phyloP scores from a whole-genome alignment of 177 flowering plant species.

The Tripterygium wilfordii region DNA sequence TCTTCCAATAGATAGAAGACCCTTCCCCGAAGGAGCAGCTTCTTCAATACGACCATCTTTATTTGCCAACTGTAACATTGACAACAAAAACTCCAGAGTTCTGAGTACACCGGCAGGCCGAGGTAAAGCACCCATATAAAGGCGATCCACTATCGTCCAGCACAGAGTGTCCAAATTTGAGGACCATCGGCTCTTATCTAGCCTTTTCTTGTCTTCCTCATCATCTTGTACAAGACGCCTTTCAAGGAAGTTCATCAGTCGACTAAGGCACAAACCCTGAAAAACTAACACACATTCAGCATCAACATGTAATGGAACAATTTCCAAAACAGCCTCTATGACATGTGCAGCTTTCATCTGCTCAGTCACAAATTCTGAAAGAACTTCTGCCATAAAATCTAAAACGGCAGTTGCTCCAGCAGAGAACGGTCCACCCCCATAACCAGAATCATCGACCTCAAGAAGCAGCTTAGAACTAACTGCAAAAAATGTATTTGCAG shows the following conservation, averaged over 20 bases:
- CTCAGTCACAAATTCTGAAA: conserved; percentile 83
- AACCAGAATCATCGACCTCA: conserved; percentile 84
- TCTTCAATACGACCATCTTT: conserved; percentile 96
- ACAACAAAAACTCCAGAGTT: conserved; percentile 86
- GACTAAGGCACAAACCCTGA: conserved; percentile 91
- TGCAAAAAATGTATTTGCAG: conserved; percentile 44
- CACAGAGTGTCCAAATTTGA: conserved; percentile 80
- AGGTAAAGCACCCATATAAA: conserved; percentile 97
- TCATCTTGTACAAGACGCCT: conserved; percentile 97
- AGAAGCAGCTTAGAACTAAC: conserved; percentile 62
- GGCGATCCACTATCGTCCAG: conserved; percentile 94
- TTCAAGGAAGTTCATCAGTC: conserved; percentile 90
- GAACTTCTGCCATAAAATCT: conserved; percentile 93
- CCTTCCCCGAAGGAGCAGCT: conserved; percentile 66
- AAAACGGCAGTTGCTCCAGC: conserved; percentile 92
- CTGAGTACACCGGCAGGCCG: conserved; percentile 67
- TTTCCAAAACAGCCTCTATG: conserved; percentile 76
- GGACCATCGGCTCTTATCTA: conserved; percentile 93
- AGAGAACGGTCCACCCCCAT: conserved; percentile 97
- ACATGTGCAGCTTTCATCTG: conserved; percentile 70
- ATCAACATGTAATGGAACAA: conserved; percentile 76
- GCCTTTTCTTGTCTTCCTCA: conserved; percentile 86
- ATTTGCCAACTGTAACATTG: conserved; percentile 93
- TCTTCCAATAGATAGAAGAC: conserved; percentile 81
- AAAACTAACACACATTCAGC: conserved; percentile 72